Base-by-base conservation (phyloP, 371 early-diverging fungal species). In the Syncephalastrum contaminatum region DNA sequence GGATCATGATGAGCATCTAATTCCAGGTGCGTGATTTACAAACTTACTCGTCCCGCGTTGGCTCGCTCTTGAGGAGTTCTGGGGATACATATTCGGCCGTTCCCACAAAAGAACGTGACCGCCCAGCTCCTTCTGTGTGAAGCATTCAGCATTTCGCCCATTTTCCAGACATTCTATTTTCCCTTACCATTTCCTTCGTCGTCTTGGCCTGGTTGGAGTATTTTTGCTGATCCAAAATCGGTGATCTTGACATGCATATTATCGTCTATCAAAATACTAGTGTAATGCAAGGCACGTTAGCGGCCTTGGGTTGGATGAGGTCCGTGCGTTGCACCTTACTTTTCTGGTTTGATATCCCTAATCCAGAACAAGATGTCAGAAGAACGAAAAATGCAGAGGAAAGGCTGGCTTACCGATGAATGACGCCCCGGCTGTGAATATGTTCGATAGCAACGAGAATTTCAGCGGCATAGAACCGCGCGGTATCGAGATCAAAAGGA, bases 31-130 rank as follows among this genome's bases (percentile, higher is more conserved):
- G 7, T 30, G 12, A n/a, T n/a, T 10, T 21, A 36, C 44, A 36
- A 49, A 47, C 45, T 59, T 73, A 83, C 71, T 86, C 85, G 57
- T 76, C 77, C 39, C 82, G 77, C 4, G 90, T 93, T 1, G 85
- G 84, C 48, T 91, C 89, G 65, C 93, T 93, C 36, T 85, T 87
- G 43, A 99, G 82, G 27, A 99, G 77, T 74, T 99, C 99, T 3
- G 99, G 99, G 3, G 97, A 93, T 22, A 92, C 97, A 75, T 92
- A 95, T 72, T 95, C 97, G 12, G 97, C 97, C 2, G 98, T 97
- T 12, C 98, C 98, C 7, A 97, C 97, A 82, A 97, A 97, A 1
- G 97, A 97, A 51, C 88, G 83, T 19, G 92, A 73, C 43, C 80
- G 60, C 39, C 62, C 43, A 7, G 57, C 43, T 30, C 36, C 36